Evolutionary conservation across 352 stramenopile species (phyloP), one percentile per base, ranked within the genome.

Genomic region (Phytophthora aleatoria): DNA sequence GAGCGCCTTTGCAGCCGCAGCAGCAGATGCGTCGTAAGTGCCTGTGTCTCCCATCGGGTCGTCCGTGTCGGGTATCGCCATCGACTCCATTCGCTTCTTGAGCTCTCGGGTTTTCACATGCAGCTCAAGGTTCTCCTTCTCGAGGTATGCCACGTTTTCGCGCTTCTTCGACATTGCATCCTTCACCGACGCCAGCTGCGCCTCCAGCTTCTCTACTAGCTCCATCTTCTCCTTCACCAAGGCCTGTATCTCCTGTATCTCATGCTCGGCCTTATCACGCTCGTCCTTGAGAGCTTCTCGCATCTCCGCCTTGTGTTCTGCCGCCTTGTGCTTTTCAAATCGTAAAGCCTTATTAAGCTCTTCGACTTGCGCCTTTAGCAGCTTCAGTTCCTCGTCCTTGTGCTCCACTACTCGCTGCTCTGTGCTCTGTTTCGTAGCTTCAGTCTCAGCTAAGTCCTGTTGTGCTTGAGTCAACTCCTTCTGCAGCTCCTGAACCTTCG

Each of bases 91-190:
- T 0, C 51, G 73, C 51, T 85, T 85, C 50, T 85, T 85, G 12
- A 89, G 67, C 48, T 79, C 62, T 3, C 83, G 77, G 51, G 76
- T 85, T 53, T 90, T 76, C 20, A 90, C 76, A 6, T 85, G 72
- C 36, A 90, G 70, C 50, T 89, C 74, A 24, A 90, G 49, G 47
- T 90, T 90, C 60, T 89, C 79, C 47, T 90, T 86, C 57, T 89
- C 81, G 20, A 92, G 65, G 35, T 76, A 89, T 55, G 79, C 73
- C 12, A 85, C 71, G 31, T 81, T 81, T 5, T 64, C 69, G 13
- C 56, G 78, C 30, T 79, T 71, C 30, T 74, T 65, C 1, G 57
- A 30, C 35, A 74, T 52, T 7, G 50, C 52, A 31, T 83, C 65
- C 49, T 80, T 51, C 7, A 80, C 48, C 3, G 69, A 50, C 27